These are phyloP conservation scores for Adenanthera pavonina DNA, from an alignment of 306 rosid genomes.

Conservation along the genomic window DNA sequence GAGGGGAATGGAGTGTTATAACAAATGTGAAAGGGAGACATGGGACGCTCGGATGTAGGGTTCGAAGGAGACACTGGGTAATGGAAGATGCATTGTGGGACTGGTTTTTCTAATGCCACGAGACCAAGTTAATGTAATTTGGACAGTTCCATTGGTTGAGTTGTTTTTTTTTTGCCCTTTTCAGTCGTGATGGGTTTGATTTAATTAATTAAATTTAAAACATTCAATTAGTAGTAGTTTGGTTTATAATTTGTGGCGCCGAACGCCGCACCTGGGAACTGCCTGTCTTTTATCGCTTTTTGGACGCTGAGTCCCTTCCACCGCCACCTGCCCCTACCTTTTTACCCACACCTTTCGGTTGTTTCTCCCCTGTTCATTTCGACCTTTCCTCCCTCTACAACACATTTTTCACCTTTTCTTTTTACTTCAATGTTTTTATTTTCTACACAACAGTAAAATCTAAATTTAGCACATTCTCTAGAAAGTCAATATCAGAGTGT, in stretches of 20 bases:
- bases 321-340: constrained; percentile 47
- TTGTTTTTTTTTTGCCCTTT: background rate
- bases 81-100: constrained; percentile 44
- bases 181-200: constrained; percentile 23
- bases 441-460: too few relatives aligned
- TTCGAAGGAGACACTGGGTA: constrained; percentile 56
- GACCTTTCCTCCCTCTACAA: too few relatives aligned
- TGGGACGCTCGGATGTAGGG: constrained; percentile 52
- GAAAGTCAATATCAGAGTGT: too few relatives aligned
- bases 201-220: constrained; percentile 2
- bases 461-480: too few relatives aligned
- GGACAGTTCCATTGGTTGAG: background rate
- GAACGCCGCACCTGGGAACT: constrained; percentile 97
- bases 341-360: constrained; percentile 1
- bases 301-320: constrained; percentile 35
- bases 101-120: constrained; percentile 29
- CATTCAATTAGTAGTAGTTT: background rate
- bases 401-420: background rate
- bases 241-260: constrained; percentile 63
- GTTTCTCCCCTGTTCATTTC: background rate
- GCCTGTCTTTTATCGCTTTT: constrained; percentile 70
- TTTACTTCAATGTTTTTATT: too few relatives aligned
- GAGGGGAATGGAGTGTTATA: constrained; percentile 35
- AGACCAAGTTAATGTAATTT: constrained; percentile 24
- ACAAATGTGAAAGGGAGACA: constrained; percentile 52